Percentiles rank a stretch among this genome's conserved stretches.
These are phyloP conservation scores for Rhodosporidiobolus sp. DNA, from an alignment of 768 basidiomycete species.

Conservation along the genomic window DNA sequence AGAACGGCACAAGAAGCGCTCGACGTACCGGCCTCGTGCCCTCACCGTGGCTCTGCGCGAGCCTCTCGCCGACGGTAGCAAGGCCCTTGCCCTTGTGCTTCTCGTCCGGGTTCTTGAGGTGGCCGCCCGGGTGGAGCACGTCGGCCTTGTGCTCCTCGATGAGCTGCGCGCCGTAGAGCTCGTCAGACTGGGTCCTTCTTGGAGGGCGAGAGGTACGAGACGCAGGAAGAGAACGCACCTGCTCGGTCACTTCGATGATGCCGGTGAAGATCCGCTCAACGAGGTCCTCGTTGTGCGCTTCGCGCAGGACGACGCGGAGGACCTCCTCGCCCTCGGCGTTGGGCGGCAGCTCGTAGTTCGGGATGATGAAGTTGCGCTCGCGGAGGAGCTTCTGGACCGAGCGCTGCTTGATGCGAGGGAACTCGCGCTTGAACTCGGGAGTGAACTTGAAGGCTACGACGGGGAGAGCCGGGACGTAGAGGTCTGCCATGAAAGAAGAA, in stretches of 20 bases:
- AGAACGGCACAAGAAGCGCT: background rate
- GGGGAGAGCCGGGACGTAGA: constrained; percentile 57
- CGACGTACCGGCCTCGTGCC: constrained; percentile 18
- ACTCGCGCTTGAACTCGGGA: constrained; percentile 54
- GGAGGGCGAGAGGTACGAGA: no score
- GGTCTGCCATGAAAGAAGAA: constrained; percentile 18
- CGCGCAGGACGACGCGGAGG: constrained; percentile 59
- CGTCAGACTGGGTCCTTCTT: no score
- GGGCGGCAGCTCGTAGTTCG: constrained; percentile 55
- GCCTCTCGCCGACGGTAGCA: background rate
- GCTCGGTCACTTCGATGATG: constrained; percentile 65
- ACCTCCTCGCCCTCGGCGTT: constrained; percentile 58
- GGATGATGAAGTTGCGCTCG: constrained; percentile 54
- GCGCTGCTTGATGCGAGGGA: constrained; percentile 46
- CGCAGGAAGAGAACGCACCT: no score
- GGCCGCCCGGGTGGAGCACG: constrained; percentile 55
- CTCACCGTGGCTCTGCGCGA: constrained; percentile 33
- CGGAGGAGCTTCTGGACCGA: constrained; percentile 57
- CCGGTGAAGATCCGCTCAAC: constrained; percentile 62
- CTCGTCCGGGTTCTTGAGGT: constrained; percentile 56
- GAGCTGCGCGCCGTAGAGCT: constrained; percentile 48
- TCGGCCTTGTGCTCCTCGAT: constrained; percentile 48
- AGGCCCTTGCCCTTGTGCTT: background rate
- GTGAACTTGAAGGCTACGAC: constrained; percentile 59
- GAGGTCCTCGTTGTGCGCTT: constrained; percentile 39